phyloP scores from a whole-genome alignment of 1,139 yeast species.

The Saccharomycopsis hybrid region DNA sequence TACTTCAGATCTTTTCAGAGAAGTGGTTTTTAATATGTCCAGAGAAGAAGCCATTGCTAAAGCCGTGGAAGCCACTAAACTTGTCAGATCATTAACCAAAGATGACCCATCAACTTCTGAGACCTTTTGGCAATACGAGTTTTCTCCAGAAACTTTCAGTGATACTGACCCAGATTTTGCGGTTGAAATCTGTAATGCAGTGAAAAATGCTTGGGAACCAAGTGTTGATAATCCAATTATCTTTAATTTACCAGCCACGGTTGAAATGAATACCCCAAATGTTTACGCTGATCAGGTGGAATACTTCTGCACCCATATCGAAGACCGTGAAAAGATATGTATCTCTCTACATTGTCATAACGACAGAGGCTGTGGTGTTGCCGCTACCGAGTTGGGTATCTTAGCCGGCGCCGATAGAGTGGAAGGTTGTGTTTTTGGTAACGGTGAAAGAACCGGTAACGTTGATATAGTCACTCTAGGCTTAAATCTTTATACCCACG shows the following conservation, averaged over 20 bases:
- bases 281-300: constrained; percentile 96
- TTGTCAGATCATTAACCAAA: constrained; percentile 78
- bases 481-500: constrained; percentile 89
- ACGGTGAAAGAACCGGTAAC: constrained; percentile 98
- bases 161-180: constrained; percentile 85
- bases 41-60: constrained; percentile 70
- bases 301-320: constrained; percentile 70
- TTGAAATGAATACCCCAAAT: constrained; percentile 90
- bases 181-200: constrained; percentile 88
- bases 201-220: constrained; percentile 89
- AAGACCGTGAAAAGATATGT: constrained; percentile 79
- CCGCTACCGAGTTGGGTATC: constrained; percentile 91
- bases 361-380: constrained; percentile 97
- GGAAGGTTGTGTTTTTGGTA: constrained; percentile 95
- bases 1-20: constrained; percentile 84
- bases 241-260: constrained; percentile 97
- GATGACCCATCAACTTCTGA: constrained; percentile 70
- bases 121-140: constrained; percentile 86
- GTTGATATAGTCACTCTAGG: constrained; percentile 94
- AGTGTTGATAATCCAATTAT: constrained; percentile 76
- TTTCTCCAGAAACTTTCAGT: constrained; percentile 91
- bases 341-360: constrained; percentile 93
- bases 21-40: constrained; percentile 82
- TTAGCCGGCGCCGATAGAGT: constrained; percentile 97
- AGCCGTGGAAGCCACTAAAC: constrained; percentile 77